phyloP scores from a whole-genome alignment of 2,329 filamentous ascomycete species.

The Fusarium clavum region DNA sequence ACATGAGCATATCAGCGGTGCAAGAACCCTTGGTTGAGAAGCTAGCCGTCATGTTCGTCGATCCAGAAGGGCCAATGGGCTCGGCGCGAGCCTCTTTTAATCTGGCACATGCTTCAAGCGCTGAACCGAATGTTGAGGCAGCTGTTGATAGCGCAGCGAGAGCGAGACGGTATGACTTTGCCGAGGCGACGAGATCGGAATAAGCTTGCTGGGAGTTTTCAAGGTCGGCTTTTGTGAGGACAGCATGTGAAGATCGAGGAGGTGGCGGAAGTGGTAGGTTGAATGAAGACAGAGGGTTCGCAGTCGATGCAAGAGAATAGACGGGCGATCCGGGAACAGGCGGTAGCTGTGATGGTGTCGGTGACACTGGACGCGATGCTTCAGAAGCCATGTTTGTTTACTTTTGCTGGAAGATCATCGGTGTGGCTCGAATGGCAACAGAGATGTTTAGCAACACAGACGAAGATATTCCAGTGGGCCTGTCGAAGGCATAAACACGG shows the following conservation, averaged over 20 bases:
- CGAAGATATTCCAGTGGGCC: slow-evolving; percentile 17
- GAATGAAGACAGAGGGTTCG: slow-evolving; percentile 69
- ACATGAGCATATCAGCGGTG: slow-evolving; percentile 72
- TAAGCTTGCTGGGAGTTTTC: slow-evolving; percentile 72
- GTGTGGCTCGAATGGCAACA: slow-evolving; percentile 6
- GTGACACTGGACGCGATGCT: slow-evolving; percentile 57
- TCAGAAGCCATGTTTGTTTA: slow-evolving; percentile 51
- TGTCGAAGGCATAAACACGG: neutral
- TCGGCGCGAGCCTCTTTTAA: slow-evolving; percentile 75
- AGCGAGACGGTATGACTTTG: slow-evolving; percentile 72
- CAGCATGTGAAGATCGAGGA: slow-evolving; percentile 66
- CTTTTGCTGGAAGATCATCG: slow-evolving; percentile 27
- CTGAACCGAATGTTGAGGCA: slow-evolving; percentile 72
- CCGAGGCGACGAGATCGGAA: slow-evolving; percentile 69
- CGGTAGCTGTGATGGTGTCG: slow-evolving; percentile 67
- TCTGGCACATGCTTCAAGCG: slow-evolving; percentile 75
- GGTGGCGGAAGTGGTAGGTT: slow-evolving; percentile 71
- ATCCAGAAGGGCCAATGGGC: slow-evolving; percentile 57
- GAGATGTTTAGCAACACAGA: neutral
- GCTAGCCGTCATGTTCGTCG: slow-evolving; percentile 57
- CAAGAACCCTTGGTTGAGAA: slow-evolving; percentile 64
- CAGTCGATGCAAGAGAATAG: slow-evolving; percentile 72
- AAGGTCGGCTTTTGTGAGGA: slow-evolving; percentile 73
- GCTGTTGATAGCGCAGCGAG: slow-evolving; percentile 70
- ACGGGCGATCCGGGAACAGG: slow-evolving; percentile 72